Evolutionary conservation across 306 rosid species (phyloP).

Genomic region (Astragalus glycyphyllos): DNA sequence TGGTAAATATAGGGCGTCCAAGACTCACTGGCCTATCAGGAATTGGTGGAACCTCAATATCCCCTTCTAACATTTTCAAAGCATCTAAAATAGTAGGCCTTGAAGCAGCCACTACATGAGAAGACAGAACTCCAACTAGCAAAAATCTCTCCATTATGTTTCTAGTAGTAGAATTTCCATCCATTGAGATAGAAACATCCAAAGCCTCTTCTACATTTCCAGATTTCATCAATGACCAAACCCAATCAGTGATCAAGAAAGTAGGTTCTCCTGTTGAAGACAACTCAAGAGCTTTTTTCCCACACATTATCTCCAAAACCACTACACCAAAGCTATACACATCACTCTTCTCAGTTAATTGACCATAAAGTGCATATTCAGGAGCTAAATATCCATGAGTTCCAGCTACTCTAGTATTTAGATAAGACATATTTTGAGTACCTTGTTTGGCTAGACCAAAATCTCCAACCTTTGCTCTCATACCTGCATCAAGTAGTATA

Average conservation of each 20-base stretch:
- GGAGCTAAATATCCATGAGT: slow-evolving; percentile 96
- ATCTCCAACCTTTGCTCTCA: slow-evolving; percentile 89
- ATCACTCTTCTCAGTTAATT: slow-evolving; percentile 90
- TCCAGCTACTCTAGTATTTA: slow-evolving; percentile 88
- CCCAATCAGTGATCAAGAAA: slow-evolving; percentile 93
- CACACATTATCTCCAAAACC: slow-evolving; percentile 83
- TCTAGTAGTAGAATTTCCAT: slow-evolving; percentile 63
- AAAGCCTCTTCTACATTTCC: slow-evolving; percentile 67
- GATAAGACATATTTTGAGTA: slow-evolving; percentile 80
- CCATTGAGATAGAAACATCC: slow-evolving; percentile 58
- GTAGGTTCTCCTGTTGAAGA: slow-evolving; percentile 67
- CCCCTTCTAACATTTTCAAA: slow-evolving; percentile 97
- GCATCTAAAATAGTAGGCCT: slow-evolving; percentile 85
- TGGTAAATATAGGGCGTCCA: slow-evolving; percentile 56
- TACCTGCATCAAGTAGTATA: slow-evolving; percentile 77
- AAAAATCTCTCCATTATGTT: slow-evolving; percentile 80
- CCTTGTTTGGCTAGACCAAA: slow-evolving; percentile 87
- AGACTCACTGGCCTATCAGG: slow-evolving; percentile 79
- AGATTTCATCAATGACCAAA: slow-evolving; percentile 80
- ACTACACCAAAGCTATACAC: slow-evolving; percentile 59
- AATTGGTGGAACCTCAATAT: slow-evolving; percentile 79
- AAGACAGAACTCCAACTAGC: slow-evolving; percentile 80
- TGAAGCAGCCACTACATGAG: slow-evolving; percentile 75
- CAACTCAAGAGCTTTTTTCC: slow-evolving; percentile 85
- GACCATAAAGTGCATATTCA: slow-evolving; percentile 93